Conservation (phyloP, 139 green algal species). For the Coccomyxa sp. region DNA sequence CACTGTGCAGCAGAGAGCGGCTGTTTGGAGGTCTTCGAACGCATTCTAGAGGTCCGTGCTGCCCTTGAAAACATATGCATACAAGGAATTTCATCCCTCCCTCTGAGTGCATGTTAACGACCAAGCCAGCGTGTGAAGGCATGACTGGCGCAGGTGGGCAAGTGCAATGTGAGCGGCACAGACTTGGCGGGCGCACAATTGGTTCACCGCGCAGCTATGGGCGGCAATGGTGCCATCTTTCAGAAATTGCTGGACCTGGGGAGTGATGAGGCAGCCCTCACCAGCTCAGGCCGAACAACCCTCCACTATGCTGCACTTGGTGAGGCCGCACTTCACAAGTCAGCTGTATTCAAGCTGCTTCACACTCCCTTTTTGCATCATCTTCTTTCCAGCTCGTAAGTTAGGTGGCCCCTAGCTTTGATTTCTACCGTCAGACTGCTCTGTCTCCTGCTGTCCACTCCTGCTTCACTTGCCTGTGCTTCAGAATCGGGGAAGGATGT, state of each 20-base stretch:
- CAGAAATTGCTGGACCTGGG: not conserved
- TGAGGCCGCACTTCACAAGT: not conserved
- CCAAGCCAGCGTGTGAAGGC: not conserved
- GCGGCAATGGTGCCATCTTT: not conserved
- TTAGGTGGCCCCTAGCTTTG: too few relatives aligned
- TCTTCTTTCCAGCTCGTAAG: too few relatives aligned
- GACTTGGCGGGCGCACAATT: not conserved
- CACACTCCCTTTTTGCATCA: too few relatives aligned
- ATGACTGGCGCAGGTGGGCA: not conserved
- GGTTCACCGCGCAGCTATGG: not conserved
- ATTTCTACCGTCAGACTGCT: too few relatives aligned
- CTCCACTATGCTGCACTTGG: not conserved
- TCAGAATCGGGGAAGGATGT: too few relatives aligned
- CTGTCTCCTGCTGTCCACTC: too few relatives aligned
- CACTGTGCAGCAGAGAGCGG: constrained; percentile 12
- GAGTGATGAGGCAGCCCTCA: not conserved
- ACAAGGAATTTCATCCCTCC: not conserved
- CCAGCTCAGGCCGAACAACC: not conserved
- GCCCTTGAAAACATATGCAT: not conserved
- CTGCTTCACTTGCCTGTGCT: too few relatives aligned
- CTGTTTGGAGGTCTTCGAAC: constrained; percentile 14
- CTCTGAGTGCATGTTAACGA: not conserved
- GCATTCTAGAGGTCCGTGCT: not conserved
- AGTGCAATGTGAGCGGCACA: not conserved
- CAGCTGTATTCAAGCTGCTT: too few relatives aligned